Evolutionary conservation across 2,329 filamentous ascomycete species (phyloP).

Genomic region (Claviceps sorghi): DNA sequence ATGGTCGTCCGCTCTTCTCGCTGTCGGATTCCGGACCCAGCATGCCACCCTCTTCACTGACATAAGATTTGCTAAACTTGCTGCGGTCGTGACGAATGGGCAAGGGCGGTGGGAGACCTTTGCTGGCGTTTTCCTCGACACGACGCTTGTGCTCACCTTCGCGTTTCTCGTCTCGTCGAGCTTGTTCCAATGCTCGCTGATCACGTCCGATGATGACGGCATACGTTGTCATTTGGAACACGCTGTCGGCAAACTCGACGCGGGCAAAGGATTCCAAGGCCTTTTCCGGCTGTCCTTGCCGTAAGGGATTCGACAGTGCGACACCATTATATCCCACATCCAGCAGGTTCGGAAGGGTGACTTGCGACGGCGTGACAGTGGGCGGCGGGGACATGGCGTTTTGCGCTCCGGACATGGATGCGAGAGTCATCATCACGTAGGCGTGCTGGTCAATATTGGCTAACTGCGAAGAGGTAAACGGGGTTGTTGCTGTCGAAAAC

Average conservation of each 20-base stretch:
- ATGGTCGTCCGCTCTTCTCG: constrained; percentile 31
- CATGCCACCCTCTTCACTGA: constrained; percentile 57
- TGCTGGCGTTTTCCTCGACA: constrained; percentile 30
- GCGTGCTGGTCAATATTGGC: constrained; percentile 22
- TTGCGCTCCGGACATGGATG: constrained; percentile 22
- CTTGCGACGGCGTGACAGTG: constrained; percentile 31
- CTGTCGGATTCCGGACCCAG: constrained; percentile 47
- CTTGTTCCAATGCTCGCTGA: constrained; percentile 41
- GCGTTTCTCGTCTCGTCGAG: constrained; percentile 35
- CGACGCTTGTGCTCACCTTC: constrained; percentile 29
- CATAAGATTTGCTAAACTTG: constrained; percentile 49
- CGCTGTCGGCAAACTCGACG: constrained; percentile 59
- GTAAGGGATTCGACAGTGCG: constrained; percentile 17
- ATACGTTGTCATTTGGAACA: constrained; percentile 66
- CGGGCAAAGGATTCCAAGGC: constrained; percentile 42
- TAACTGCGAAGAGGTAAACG: constrained; percentile 20
- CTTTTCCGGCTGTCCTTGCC: constrained; percentile 22
- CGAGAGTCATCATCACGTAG: constrained; percentile 32
- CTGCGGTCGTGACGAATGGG: constrained; percentile 35
- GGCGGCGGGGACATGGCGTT: constrained; percentile 26
- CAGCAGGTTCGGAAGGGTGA: constrained; percentile 26
- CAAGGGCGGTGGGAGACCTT: constrained; percentile 35
- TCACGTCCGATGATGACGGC: constrained; percentile 60
- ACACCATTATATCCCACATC: constrained; percentile 17
- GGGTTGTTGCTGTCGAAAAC: constrained; percentile 18